Percentiles rank a stretch among this genome's conserved stretches.
Conservation (phyloP, 768 basidiomycete genomes). For the Asterophora lycoperdoides region DNA sequence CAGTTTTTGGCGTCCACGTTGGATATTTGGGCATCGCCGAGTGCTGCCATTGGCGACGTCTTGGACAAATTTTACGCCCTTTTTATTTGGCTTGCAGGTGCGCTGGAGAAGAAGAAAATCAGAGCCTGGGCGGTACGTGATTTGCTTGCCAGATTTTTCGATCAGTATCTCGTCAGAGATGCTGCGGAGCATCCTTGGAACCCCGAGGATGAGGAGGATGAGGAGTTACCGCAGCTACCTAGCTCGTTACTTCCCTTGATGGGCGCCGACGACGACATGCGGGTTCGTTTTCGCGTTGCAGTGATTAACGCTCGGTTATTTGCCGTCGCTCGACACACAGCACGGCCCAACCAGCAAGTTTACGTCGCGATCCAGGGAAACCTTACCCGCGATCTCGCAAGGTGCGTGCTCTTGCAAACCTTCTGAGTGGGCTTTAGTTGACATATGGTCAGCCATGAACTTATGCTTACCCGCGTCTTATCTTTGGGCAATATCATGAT, state of each 20-base stretch:
- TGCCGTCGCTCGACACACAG: conserved; percentile 37
- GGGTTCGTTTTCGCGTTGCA: conserved; percentile 78
- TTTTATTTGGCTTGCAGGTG: conserved; percentile 49
- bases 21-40: conserved; percentile 46
- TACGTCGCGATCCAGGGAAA: conserved; percentile 46
- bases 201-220: conserved; percentile 26
- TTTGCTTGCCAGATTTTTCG: conserved; percentile 58
- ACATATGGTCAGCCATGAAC: conserved; percentile 53
- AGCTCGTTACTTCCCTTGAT: conserved; percentile 47
- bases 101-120: conserved; percentile 37
- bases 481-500: conserved; percentile 77
- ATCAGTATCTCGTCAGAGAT: conserved; percentile 57
- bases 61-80: conserved; percentile 44
- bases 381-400: conserved; percentile 40
- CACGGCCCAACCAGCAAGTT: conserved; percentile 27
- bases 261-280: conserved; percentile 69
- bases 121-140: conserved; percentile 69
- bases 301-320: conserved; percentile 57
- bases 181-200: conserved; percentile 50
- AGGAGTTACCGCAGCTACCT: conserved; percentile 31
- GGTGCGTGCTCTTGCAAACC: conserved; percentile 37
- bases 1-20: conserved; percentile 62
- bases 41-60: conserved; percentile 31
- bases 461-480: conserved; percentile 68
- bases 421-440: background rate